Conservation (phyloP, 1,284 basidiomycete genomes). For the Moesziomyces globuligerus region DNA sequence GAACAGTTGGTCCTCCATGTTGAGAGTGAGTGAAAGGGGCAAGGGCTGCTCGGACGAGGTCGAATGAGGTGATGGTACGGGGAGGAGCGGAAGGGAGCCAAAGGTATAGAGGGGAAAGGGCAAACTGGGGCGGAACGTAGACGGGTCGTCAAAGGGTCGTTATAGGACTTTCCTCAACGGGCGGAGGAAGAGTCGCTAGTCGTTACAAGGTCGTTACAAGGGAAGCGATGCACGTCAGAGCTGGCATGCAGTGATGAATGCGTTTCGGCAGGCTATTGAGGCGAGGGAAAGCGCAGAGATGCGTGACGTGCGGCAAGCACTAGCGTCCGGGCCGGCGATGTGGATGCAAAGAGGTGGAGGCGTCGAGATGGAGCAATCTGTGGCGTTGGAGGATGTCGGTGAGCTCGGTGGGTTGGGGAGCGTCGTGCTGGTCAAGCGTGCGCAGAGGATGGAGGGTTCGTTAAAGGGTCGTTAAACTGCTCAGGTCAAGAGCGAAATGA, state of each 20-base stretch:
- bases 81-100: neutral
- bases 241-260: slow-evolving; percentile 29
- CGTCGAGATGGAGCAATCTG: slow-evolving; percentile 1
- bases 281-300: slow-evolving; percentile 11
- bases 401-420: slow-evolving; percentile 29
- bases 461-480: slow-evolving; percentile 34
- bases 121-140: neutral
- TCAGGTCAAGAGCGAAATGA: slow-evolving; percentile 15
- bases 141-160: slow-evolving; percentile 29
- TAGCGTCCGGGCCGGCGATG: slow-evolving; percentile 28
- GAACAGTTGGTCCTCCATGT: slow-evolving; percentile 54
- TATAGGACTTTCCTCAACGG: slow-evolving; percentile 13
- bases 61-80: slow-evolving; percentile 1
- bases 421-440: slow-evolving; percentile 7
- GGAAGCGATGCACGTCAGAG: slow-evolving; percentile 15
- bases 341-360: slow-evolving; percentile 5
- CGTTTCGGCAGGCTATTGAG: slow-evolving; percentile 2
- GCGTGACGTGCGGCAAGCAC: slow-evolving; percentile 16
- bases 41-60: neutral
- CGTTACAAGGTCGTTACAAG: slow-evolving; percentile 47
- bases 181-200: slow-evolving; percentile 14
- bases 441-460: slow-evolving; percentile 16
- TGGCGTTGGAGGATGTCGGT: slow-evolving; percentile 16
- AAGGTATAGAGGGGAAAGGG: neutral
- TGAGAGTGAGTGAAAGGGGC: slow-evolving; percentile 1